Conservation (phyloP, 1,284 basidiomycete genomes). For the Boletellus deceptivus region DNA sequence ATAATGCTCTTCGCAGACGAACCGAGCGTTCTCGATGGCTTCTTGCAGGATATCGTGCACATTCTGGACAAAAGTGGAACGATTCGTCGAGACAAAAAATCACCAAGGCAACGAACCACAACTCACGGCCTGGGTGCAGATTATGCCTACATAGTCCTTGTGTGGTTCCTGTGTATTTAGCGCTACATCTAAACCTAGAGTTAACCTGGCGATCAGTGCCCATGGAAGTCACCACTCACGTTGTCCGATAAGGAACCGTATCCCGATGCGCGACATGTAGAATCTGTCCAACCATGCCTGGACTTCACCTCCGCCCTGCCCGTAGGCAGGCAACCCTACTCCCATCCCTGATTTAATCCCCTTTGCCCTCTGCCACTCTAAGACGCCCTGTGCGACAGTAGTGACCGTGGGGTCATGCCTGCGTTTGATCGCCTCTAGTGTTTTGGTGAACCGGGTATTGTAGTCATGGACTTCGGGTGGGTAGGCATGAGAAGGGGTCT, state of each 20-base stretch:
- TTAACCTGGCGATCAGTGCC: background rate
- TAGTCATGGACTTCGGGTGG: constrained; percentile 94
- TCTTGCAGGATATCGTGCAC: constrained; percentile 95
- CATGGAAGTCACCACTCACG: constrained; percentile 47
- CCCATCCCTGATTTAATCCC: constrained; percentile 31
- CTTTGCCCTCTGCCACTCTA: constrained; percentile 70
- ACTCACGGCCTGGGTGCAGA: constrained; percentile 88
- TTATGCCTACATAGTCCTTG: constrained; percentile 94
- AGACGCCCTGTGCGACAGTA: constrained; percentile 88
- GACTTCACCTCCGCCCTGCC: constrained; percentile 80
- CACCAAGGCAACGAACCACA: background rate
- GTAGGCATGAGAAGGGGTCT: constrained; percentile 69
- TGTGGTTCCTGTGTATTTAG: constrained; percentile 88
- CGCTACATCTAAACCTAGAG: constrained; percentile 67
- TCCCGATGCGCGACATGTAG: constrained; percentile 96
- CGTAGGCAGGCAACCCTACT: constrained; percentile 42
- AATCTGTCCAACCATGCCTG: constrained; percentile 97
- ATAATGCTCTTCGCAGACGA: constrained; percentile 98
- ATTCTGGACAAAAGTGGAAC: constrained; percentile 48
- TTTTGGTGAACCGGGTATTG: constrained; percentile 87
- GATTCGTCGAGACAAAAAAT: constrained; percentile 2
- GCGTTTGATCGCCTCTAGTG: constrained; percentile 88
- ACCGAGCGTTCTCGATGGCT: constrained; percentile 97
- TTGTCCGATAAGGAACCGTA: constrained; percentile 93
- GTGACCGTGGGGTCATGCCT: constrained; percentile 98